phyloP scores from a whole-genome alignment of 176 grass and related monocot species.

The Urochloa ruziziensis region DNA sequence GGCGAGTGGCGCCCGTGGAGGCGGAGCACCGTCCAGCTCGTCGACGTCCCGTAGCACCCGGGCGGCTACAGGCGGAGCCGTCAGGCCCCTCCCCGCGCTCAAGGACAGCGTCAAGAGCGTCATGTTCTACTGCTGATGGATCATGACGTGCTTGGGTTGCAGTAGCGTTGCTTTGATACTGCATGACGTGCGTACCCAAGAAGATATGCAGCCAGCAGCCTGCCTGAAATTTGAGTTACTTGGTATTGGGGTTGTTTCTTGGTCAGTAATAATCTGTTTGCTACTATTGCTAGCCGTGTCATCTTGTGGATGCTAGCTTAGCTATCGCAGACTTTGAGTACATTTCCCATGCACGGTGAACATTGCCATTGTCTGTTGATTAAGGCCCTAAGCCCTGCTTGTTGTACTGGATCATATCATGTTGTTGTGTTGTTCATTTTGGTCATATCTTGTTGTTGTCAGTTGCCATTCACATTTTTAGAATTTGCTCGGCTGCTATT shows the following conservation, averaged over 20 bases:
- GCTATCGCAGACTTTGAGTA: not conserved
- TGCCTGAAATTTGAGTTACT: not conserved
- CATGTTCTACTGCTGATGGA: constrained; percentile 87
- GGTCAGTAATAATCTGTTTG: constrained; percentile 3
- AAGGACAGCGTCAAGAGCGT: constrained; percentile 88
- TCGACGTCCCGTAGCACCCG: constrained; percentile 37
- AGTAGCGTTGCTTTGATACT: not conserved
- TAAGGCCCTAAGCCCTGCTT: not conserved
- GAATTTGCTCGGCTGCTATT: not conserved
- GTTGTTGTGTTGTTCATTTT: too few relatives aligned
- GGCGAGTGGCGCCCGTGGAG: constrained; percentile 35
- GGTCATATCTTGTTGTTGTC: too few relatives aligned
- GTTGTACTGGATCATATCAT: not conserved
- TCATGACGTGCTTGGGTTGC: not conserved
- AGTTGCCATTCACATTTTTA: not conserved
- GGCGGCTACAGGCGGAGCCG: constrained; percentile 23
- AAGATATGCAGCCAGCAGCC: not conserved
- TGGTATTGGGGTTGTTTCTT: not conserved
- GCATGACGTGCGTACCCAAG: not conserved
- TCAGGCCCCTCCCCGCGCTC: constrained; percentile 72
- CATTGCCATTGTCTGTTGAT: not conserved
- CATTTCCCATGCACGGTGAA: not conserved
- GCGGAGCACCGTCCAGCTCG: constrained; percentile 11
- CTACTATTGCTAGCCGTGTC: not conserved
- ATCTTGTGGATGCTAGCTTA: not conserved